Base-by-base conservation (phyloP, 1,284 basidiomycete genomes). In the Ustilago curta region DNA sequence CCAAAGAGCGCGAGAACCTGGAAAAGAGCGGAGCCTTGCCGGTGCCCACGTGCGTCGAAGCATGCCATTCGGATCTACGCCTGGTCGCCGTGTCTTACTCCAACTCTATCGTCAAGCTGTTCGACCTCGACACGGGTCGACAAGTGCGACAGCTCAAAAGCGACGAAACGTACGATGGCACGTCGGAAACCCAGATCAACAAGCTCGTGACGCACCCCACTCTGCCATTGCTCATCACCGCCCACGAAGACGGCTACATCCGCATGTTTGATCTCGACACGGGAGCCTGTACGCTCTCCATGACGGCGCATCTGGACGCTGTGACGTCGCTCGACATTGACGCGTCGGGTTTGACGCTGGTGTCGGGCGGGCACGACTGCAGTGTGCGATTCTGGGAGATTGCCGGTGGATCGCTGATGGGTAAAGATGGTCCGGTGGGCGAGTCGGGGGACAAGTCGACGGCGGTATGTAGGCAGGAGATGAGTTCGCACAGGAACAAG, bases 301-400 rank as follows among this genome's bases (percentile, higher is more conserved):
- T 97, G 88, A 87, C 92, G 9, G 95, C 94, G 18, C 97, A 99
- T 84, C 88, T 95, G 31, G 93, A 95, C 76, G 91, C 93, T 2
- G 92, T 97, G 50, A 97, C 94, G 5, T 93, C 92, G 25, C 86
- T 99, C 32, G 92, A 93, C 42, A 91, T 98, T 67, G 94, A 96
- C 70, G 90, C 93, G 0, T 88, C 93, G 2, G 93, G 93, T 43
- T 90, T 95, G 85, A 91, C 91, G 11, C 89, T 98, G 44, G 91
- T 95, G 4, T 95, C 94, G 1, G 93, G 92, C 42, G 92, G 93
- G 52, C 93, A 97, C 82, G 96, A 99, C 85, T 95, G 95, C 84
- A 95, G 93, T 19, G 88, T 95, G 47, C 91, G 96, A 23, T 92
- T 97, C 86, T 99, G 96, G 97, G 93, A 97, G 85, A 87, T 97